A percentile compares a stretch with the other conserved stretches of the same genome.
Evolutionary conservation across 2,329 filamentous ascomycete genomes (phyloP).

Genomic region (Sarocladiaceae sp.): DNA sequence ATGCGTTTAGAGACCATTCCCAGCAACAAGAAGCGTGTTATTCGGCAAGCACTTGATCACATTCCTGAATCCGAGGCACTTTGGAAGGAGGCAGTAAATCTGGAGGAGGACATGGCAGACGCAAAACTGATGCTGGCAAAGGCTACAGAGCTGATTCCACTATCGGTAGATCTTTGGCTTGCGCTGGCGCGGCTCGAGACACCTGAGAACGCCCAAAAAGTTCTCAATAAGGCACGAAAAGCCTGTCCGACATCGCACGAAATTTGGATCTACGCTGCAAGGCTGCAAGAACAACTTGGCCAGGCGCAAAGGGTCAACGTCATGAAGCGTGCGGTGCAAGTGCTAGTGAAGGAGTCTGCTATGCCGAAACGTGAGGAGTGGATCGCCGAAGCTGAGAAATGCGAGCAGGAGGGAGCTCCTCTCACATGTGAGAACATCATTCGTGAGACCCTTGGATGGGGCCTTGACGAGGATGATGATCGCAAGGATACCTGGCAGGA

Average conservation of each 20-base stretch:
- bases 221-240: constrained; percentile 92
- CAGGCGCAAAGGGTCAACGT: constrained; percentile 78
- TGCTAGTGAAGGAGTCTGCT: constrained; percentile 82
- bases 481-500: constrained; percentile 95
- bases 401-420: constrained; percentile 84
- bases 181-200: constrained; percentile 86
- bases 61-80: constrained; percentile 91
- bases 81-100: constrained; percentile 97
- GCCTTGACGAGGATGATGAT: constrained; percentile 92
- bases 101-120: constrained; percentile 86
- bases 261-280: constrained; percentile 92
- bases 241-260: constrained; percentile 90
- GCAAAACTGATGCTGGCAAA: constrained; percentile 87
- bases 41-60: constrained; percentile 85
- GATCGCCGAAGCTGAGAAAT: constrained; percentile 92
- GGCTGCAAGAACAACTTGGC: constrained; percentile 83
- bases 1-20: constrained; percentile 85
- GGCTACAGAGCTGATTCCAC: constrained; percentile 89
- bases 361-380: constrained; percentile 98
- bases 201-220: constrained; percentile 87
- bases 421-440: constrained; percentile 88
- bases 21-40: constrained; percentile 85
- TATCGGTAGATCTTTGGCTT: constrained; percentile 93
- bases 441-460: constrained; percentile 87
- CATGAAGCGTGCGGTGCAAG: constrained; percentile 90